Base-by-base conservation (phyloP, 768 basidiomycete genomes). In the Lepiota subincarnata region DNA sequence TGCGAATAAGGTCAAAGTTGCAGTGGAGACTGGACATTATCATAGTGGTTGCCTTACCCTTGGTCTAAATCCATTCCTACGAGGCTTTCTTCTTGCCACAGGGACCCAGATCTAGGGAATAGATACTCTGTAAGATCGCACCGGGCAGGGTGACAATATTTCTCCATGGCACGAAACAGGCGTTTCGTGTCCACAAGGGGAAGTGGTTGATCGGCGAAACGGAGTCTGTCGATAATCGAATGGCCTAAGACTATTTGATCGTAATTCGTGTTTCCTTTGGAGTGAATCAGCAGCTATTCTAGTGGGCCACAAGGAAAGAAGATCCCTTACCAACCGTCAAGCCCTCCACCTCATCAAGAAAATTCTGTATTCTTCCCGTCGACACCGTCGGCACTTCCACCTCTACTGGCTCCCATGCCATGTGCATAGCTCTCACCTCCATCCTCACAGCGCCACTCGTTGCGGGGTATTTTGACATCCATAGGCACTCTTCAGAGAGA, bases 381-480 rank as follows among this genome's bases (percentile, higher is more conserved):
- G 39, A 34, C 6, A 28, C 28, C 5, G 39, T 26, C 5, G 42
- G 14, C 41, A 47, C 26, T 2, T 36, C 37, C 40, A n/a, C 26
- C 13, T 37, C 45, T 18, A 35, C 20, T 11, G 45, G 35, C 22
- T 22, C 46, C 38, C 44, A 10, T 2, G 13, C 47, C 35, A 45
- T 48, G 41, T 41, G 45, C 41, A 66, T 53, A 19, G 60, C 59
- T 7, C 57, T 52, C 40, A 64, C 31, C 26, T 68, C 64, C 19
- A 60, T 57, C 14, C 34, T 54, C 12, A 58, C 42, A 16, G 42
- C 55, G 34, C 14, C 35, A 35, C 13, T 50, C 36, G 56, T 69
- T 64, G 26, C 66, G 0, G 78, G 57, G 55, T 86, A 80, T 13
- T 77, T 70, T 1, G 44, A 39, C 10, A 26, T 14, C 44, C 48